Evolutionary conservation across 495 filamentous ascomycete species (phyloP), one percentile per base, ranked within the genome.

Genomic region (Trichoderma erinaceum): DNA sequence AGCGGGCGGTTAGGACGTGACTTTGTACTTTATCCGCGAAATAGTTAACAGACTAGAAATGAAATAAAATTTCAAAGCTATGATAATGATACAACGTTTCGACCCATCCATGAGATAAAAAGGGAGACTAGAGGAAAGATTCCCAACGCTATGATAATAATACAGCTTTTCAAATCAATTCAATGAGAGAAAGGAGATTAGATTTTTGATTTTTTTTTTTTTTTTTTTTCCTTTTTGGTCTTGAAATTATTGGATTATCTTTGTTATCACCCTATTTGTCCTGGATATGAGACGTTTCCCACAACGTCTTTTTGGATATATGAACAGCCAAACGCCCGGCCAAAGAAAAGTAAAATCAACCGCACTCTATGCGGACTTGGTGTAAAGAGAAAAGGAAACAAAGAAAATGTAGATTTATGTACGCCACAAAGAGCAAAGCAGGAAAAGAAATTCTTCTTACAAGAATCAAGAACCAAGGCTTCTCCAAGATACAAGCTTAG

Each of bases 251-350:
- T 61, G 56, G 25, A 61, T 61, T 32, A 56, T 56, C 25, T 18
- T 61, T 61, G 56, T 15, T 27, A 61, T 61, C 56, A 25, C 56
- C 56, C n/a, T 32, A 18, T 29, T 27, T 61, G 56, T 25, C 56
- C 56, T 61, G 10, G 56, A 61, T 32, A 61, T 25, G 56, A 61
- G 56, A 61, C 56, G 23, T 56, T 61, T 61, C 27, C 56, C 56
- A 52, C 25, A 32, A 32, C 56, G 25, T 32, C 56, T 61, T 61
- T 61, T 61, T 61, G 56, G 56, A 61, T 61, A 61, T 61, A 61
- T 61, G 56, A 61, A 61, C 56, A 61, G 56, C 56, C 56, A 18
- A 61, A 61, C 56, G 56, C 56, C 56, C 16, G 56, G 56, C 23
- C 4, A 61, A 61, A 61, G 21, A 52, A n/a, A 25, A 52, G 8